Base-by-base conservation (phyloP, 2,329 filamentous ascomycete species). In the Hortaea werneckii region DNA sequence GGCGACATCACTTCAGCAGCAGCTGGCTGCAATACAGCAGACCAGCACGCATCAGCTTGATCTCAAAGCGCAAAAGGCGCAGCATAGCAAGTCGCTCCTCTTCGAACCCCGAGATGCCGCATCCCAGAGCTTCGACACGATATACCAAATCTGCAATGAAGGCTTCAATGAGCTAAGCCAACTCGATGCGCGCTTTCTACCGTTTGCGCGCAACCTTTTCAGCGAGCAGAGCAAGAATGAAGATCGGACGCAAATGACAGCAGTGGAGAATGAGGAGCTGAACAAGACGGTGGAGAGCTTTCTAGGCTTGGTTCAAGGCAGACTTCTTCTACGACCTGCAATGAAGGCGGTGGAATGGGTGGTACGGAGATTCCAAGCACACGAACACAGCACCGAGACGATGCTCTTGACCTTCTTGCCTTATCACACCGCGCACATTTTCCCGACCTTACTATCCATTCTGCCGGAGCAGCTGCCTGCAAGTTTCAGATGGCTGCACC, bases 281-380 rank as follows among this genome's bases (percentile, higher is more conserved):
- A 80, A 95, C 65, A 73, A 71, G 42, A 83, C 82, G 46, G 69
- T 96, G 46, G 85, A 94, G 57, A 77, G 79, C 10, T 98, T 96
- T 62, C 71, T 99, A 54, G 83, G 82, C 29, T 74, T 96, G 10
- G 80, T 85, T 8, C 84, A 86, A 20, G 80, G 82, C 27, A 78
- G 84, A 37, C 64, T 98, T 54, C 75, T 90, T 52, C 73, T 99
- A 29, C 88, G 83, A 69, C 90, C 92, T 37, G 87, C 87, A 1
- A 79, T 95, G 44, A 94, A 94, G 67, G 82, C 89, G 11, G 75
- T 96, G 34, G 94, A 99, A 70, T 99, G 92, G 92, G 76, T 98
- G 40, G 78, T 98, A 45, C 76, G 92, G 59, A 77, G 90, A 58
- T 98, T 96, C 61, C 94, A 89, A 56, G 80, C 94, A 43, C 92